Evolutionary conservation across 75 land plant genomes (phyloP), one percentile per base, ranked within the genome.

Genomic region (Azolla pinnata): DNA sequence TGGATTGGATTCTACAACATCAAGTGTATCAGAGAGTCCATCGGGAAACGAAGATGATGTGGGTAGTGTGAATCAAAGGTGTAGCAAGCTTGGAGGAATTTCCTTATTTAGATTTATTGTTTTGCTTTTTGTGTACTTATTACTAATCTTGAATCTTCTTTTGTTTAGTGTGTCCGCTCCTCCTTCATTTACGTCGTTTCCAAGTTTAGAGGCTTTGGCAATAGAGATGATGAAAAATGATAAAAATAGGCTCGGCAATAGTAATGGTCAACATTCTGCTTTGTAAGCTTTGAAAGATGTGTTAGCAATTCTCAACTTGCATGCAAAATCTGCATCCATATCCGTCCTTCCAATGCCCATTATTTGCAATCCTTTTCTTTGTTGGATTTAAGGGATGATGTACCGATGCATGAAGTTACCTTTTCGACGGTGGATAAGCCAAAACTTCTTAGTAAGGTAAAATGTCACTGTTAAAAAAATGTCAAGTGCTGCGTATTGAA

Each of bases 321-420:
- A 18, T 38, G 42, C 42, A 38, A 8, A 7, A 8, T 14, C 42
- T 14, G 14, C 7, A 14, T 38, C 14, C 42, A 8, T 8, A 48
- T 48, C n/a, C n/a, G n/a, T n/a, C n/a, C n/a, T n/a, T n/a, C n/a
- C n/a, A n/a, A n/a, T n/a, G n/a, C n/a, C n/a, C n/a, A n/a, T n/a
- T n/a, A n/a, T n/a, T n/a, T n/a, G n/a, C n/a, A n/a, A n/a, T n/a
- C n/a, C n/a, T n/a, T n/a, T n/a, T n/a, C n/a, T n/a, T n/a, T n/a
- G n/a, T n/a, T n/a, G n/a, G n/a, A n/a, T n/a, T n/a, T n/a, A n/a
- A n/a, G n/a, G n/a, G n/a, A n/a, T n/a, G n/a, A 74, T 54, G 77
- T 87, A 66, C 89, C 89, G 16, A 83, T 95, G 96, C 88, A 89
- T 68, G 99, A 95, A 69, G 83, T 95, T 29, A 95, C 97, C 20